Evolutionary conservation across 1,139 yeast species (phyloP).

Genomic region (Suhomyces bribrorum): DNA sequence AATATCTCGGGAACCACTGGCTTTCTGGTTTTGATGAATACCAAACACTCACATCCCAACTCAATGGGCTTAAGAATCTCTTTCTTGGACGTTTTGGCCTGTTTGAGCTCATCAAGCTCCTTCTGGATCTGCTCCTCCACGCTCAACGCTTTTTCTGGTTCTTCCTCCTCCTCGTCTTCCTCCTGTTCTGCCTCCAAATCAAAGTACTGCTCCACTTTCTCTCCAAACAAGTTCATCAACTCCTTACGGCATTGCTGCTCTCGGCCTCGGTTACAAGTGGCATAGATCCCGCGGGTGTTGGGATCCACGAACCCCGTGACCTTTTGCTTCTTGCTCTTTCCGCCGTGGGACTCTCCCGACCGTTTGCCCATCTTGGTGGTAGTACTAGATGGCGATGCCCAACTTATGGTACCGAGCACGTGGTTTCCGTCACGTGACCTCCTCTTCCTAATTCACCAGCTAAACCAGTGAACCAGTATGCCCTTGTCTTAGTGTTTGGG

Average conservation of each 20-base stretch:
- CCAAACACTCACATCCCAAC: slow-evolving; percentile 79
- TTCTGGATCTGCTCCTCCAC: slow-evolving; percentile 75
- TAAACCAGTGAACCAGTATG: too few species aligned
- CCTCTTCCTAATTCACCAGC: too few species aligned
- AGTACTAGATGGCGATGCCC: not conserved
- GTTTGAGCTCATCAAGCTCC: slow-evolving; percentile 64
- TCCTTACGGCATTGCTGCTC: slow-evolving; percentile 78
- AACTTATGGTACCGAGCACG: too few species aligned
- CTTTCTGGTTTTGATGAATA: slow-evolving; percentile 75
- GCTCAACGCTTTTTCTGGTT: slow-evolving; percentile 19
- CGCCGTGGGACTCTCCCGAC: slow-evolving; percentile 21
- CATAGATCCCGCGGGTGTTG: slow-evolving; percentile 79
- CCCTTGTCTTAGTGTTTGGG: too few species aligned
- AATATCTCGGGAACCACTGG: slow-evolving; percentile 79
- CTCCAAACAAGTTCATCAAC: slow-evolving; percentile 57
- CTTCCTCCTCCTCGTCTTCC: slow-evolving; percentile 32
- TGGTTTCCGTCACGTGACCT: too few species aligned
- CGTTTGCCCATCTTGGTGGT: slow-evolving; percentile 38
- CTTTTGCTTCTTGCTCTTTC: slow-evolving; percentile 45
- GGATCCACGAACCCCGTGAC: slow-evolving; percentile 64
- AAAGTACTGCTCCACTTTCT: slow-evolving; percentile 56
- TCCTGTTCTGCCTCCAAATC: slow-evolving; percentile 34
- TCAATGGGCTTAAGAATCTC: slow-evolving; percentile 63
- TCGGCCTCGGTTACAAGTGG: slow-evolving; percentile 78
- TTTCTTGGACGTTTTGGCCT: slow-evolving; percentile 37